Base-by-base conservation (phyloP, 169 alveolate genomes). In the Neospora caninum region DNA sequence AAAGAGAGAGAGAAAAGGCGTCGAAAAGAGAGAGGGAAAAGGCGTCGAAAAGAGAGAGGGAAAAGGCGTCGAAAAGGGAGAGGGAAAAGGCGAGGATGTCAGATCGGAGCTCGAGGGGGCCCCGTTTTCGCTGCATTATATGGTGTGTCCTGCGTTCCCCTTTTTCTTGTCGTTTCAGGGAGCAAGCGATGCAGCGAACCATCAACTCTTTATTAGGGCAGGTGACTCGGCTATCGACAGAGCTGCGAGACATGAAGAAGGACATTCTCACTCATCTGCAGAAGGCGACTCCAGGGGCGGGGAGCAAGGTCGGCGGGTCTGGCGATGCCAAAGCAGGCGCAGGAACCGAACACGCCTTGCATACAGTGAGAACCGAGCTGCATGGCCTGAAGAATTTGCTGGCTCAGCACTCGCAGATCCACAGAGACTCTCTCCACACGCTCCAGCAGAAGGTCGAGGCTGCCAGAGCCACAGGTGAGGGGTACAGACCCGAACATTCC, bases 171-270 rank as follows among this genome's bases (percentile, higher is more conserved):
- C 20, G 49, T 73, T 88, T 93, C 89, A 93, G 97, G 39, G 97
- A 95, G 54, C 97, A 94, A 78, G 95, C 97, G 64, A 86, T 95
- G 42, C 93, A 94, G 92, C 69, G 95, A 54, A 94, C 95, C 88
- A 84, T 95, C 91, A 94, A 94, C 80, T 86, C 97, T 0, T 69
- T 95, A 25, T 92, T 92, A 20, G 45, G 92, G 31, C 97, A 95
- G 80, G 92, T 93, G 36, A 95, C 84, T 82, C 94, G 88, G 88
- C 91, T 95, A 39, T 80, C 94, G 34, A 82, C 91, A 10, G 97
- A 95, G 53, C 91, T 95, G 34, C 92, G 84, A 91, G 97, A 95
- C 36, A 70, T 95, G 94, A 91, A 94, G 80, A 92, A 95, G 42
- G 94, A 92, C 43, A 86, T 95, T 27, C 16, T 64, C 34, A 27